Base-by-base conservation (phyloP, 106 monocot species). In the Dendrobium huoshanense region DNA sequence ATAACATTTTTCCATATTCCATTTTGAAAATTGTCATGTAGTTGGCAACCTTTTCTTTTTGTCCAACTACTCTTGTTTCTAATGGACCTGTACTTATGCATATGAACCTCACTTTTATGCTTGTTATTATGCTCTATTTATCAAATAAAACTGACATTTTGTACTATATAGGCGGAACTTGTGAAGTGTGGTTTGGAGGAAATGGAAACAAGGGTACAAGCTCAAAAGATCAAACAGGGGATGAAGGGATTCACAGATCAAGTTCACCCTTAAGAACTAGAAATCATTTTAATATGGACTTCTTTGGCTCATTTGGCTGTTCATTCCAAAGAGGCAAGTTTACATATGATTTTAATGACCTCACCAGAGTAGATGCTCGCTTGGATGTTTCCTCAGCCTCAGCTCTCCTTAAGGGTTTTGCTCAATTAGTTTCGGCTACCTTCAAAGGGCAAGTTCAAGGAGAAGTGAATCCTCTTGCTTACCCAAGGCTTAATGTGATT, bases 261-360 rank as follows among this genome's bases (percentile, higher is more conserved):
- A 82, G 44, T 25, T 15, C 47, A 37, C n/a, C 4, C 24, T 4
- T 67, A 11, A 84, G 80, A 79, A 91, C 67, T 61, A 85, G 89
- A 75, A 55, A 79, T 13, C 89, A 78, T 45, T 80, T 95, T 64
- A 75, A 72, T 84, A 90, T 82, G 37, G 90, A 95, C 55, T 84
- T 95, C 43, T 95, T 95, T 87, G 95, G 92, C 31, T 95, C 95
- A 17, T 31, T 92, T 9, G 82, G 84, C 77, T 92, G 82, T 73
- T 88, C 90, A 64, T 47, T 87, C 67, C 95, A 95, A 79, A 87
- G 81, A 76, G 95, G 95, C 20, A 88, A 89, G 80, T 95, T 95
- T 84, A 85, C 82, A 73, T 77, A 95, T 31, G 90, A 92, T 84
- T 92, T 87, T 44, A 90, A 92, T 77, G 95, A 95, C 72, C 86